Base-by-base conservation (phyloP, 2,329 filamentous ascomycete species). In the Pseudophaeomoniella oleicola region DNA sequence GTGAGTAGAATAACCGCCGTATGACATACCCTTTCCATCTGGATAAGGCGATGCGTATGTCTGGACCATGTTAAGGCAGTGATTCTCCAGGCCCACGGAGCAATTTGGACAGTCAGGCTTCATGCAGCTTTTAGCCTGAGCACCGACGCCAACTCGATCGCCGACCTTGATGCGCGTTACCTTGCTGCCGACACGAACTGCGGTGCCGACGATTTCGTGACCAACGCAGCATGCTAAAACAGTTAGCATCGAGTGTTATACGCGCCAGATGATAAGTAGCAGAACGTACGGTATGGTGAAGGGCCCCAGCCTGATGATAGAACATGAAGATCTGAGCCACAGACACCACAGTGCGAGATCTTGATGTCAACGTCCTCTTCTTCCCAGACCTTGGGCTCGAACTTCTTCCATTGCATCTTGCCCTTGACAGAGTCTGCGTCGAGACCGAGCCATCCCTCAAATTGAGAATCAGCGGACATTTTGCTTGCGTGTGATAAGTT, bases 311-410 rank as follows among this genome's bases (percentile, higher is more conserved):
- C 64, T 43, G 76, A 75, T 50, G 57, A 74, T 53, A 83, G 69
- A 40, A 75, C 82, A 59, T 82, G 79, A 33, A 80, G 64, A 51
- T 85, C 79, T 46, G 72, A 79, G 47, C 78, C 74, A 54, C 80
- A 85, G 37, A 85, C 68, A 51, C 83, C 81, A 52, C 82, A 87
- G 52, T 72, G 76, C 46, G 85, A 75, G 49, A 93, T 78, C 64
- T 86, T 80, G 58, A 93, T 72, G 55, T 92, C 84, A 49, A 93
- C 75, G 53, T 93, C 35, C 16, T 64, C 69, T 50, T 80, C 75
- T 31, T 74, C 68, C 69, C 73, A 80, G n/a, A 59, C 55, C 61
- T 80, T 80, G 27, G 74, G 74, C 53, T 74, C 62, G 38, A 69
- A 78, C 38, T 68, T 56, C 29, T 37, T 33, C 36, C 40, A 42